Conservation (phyloP, 805 yeast species). For the Candida qinlingensis region DNA sequence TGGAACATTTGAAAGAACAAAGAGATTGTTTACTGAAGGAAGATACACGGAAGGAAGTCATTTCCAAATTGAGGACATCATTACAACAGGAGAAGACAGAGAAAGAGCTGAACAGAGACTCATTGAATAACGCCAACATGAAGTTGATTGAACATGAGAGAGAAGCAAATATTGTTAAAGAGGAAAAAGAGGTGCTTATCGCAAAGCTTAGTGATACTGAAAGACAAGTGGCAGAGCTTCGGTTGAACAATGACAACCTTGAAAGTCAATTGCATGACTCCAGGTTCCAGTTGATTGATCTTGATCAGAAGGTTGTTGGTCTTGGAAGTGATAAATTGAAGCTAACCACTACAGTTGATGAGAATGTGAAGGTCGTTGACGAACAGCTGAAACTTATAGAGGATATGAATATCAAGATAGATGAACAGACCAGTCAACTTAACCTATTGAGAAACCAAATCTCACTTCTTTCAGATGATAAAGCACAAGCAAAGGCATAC, state of each 20-base stretch:
- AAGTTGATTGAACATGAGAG: not conserved
- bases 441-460: not conserved
- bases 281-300: not conserved
- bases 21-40: not conserved
- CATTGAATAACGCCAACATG: not conserved
- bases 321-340: not conserved
- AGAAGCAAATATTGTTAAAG: too few relatives aligned
- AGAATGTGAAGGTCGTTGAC: not conserved
- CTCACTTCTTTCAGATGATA: not conserved
- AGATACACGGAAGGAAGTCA: not conserved
- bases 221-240: too few relatives aligned
- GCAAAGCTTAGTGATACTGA: too few relatives aligned
- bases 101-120: not conserved
- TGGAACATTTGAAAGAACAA: not conserved
- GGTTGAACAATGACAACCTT: not conserved
- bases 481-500: not conserved
- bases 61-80: not conserved
- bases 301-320: not conserved
- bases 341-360: not conserved
- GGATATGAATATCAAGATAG: slow-evolving; percentile 1
- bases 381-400: slow-evolving; percentile 5
- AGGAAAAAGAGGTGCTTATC: too few relatives aligned
- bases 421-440: not conserved
- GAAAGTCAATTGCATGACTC: not conserved
- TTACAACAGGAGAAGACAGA: not conserved